Percentiles rank a stretch among this genome's conserved stretches.
These are phyloP conservation scores for Astragalus glycyphyllos DNA, from an alignment of 306 rosid species.

Conservation along the genomic window DNA sequence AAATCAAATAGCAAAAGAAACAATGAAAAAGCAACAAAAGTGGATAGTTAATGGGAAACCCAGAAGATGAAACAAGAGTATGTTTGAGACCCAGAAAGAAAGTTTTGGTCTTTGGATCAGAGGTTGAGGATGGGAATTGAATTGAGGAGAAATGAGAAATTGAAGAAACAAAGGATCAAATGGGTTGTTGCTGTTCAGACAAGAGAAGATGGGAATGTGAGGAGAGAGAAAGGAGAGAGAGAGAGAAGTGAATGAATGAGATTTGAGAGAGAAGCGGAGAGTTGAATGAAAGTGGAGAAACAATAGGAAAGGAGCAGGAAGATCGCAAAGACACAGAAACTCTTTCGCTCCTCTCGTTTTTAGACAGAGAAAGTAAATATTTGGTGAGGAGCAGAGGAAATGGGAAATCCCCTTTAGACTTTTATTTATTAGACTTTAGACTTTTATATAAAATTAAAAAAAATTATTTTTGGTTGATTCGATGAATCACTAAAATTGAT, in stretches of 20 bases:
- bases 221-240: neutral
- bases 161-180: constrained; percentile 13
- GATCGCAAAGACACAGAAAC: constrained; percentile 34
- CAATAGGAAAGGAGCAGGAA: constrained; percentile 35
- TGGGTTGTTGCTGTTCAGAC: neutral
- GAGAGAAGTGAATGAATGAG: neutral
- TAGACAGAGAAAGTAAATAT: neutral
- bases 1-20: constrained; percentile 3
- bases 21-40: neutral
- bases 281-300: constrained; percentile 37
- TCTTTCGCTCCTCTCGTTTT: constrained; percentile 12
- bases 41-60: neutral
- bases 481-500: too few relatives aligned
- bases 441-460: too few relatives aligned
- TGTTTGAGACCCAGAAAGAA: constrained; percentile 25
- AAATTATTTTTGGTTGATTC: too few relatives aligned
- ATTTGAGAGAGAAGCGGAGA: constrained; percentile 41
- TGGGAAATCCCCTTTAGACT: constrained; percentile 9
- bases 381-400: neutral
- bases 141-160: constrained; percentile 7
- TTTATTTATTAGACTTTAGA: neutral
- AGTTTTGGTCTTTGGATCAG: constrained; percentile 6
- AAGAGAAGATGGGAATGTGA: constrained; percentile 23
- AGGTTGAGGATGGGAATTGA: neutral
- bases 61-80: neutral